Percentiles rank a stretch among this genome's conserved stretches.
phyloP scores from a whole-genome alignment of 176 grass and related monocot species.

The Puya raimondii region DNA sequence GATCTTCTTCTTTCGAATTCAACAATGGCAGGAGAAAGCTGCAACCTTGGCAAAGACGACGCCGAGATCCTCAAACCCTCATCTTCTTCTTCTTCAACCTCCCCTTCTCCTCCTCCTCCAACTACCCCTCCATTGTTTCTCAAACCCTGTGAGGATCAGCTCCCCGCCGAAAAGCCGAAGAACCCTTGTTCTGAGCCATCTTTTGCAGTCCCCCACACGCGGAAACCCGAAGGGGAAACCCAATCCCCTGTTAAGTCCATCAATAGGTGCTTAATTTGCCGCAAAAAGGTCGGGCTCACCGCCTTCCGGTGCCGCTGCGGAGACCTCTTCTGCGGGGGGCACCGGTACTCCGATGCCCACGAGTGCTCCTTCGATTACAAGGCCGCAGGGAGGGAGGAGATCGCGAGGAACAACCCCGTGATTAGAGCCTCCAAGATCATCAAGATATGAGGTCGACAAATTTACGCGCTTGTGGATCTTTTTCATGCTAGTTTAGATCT shows the following conservation, averaged over 20 bases:
- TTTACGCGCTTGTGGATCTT: not conserved
- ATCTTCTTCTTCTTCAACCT: conserved; percentile 21
- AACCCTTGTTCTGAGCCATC: not conserved
- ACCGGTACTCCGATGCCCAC: conserved; percentile 41
- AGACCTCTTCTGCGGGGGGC: conserved; percentile 30
- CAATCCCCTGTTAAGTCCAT: conserved; percentile 17
- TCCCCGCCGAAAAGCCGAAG: conserved; percentile 22
- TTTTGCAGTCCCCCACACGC: not conserved
- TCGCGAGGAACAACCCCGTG: conserved; percentile 27
- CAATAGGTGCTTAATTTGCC: conserved; percentile 33
- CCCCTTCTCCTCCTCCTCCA: conserved; percentile 18
- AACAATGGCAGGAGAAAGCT: conserved; percentile 48
- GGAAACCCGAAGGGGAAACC: not conserved
- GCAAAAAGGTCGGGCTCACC: conserved; percentile 33
- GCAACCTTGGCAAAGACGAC: conserved; percentile 42
- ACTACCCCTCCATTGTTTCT: conserved; percentile 20
- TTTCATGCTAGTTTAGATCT: not conserved
- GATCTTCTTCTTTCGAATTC: not conserved
- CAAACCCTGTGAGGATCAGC: conserved; percentile 15
- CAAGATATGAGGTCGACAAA: conserved; percentile 44
- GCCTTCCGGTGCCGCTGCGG: conserved; percentile 34
- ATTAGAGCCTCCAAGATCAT: conserved; percentile 43
- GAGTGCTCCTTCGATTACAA: conserved; percentile 45
- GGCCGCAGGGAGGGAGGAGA: conserved; percentile 26
- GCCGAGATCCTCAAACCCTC: conserved; percentile 48